Conservation (phyloP, 164 flowering plant genomes). For the Vitis rupestris region DNA sequence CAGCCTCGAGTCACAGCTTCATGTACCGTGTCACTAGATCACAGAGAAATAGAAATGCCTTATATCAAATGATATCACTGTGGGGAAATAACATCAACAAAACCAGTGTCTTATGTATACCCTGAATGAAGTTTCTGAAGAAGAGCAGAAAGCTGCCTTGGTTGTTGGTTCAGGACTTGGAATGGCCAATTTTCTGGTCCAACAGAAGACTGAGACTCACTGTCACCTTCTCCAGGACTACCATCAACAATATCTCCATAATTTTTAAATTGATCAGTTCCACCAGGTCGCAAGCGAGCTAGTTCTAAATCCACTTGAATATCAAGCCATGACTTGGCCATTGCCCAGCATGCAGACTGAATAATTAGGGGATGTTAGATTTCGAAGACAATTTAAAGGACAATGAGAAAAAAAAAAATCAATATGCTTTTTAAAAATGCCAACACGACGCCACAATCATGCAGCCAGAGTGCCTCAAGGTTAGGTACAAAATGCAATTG, state of each 20-base stretch:
- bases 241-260: slow-evolving; percentile 51
- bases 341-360: slow-evolving; percentile 99
- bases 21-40: slow-evolving; percentile 74
- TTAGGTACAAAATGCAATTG: too few species aligned
- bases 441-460: too few species aligned
- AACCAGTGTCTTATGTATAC: slow-evolving; percentile 27
- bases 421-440: too few species aligned
- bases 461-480: too few species aligned
- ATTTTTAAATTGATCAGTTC: slow-evolving; percentile 51
- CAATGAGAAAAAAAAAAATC: too few species aligned
- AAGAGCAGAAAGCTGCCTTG: slow-evolving; percentile 71
- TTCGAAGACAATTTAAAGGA: background rate
- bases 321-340: slow-evolving; percentile 97
- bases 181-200: slow-evolving; percentile 89
- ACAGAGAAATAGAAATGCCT: slow-evolving; percentile 8
- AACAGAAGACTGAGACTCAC: slow-evolving; percentile 29
- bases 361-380: slow-evolving; percentile 5
- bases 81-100: background rate
- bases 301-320: slow-evolving; percentile 82
- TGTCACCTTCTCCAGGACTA: slow-evolving; percentile 49
- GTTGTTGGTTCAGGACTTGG: slow-evolving; percentile 84
- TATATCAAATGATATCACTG: background rate
- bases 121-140: slow-evolving; percentile 97
- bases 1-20: slow-evolving; percentile 87
- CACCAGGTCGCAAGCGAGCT: slow-evolving; percentile 57